Base-by-base conservation (phyloP, 495 filamentous ascomycete genomes). In the Hyaloscypha finlandica region DNA sequence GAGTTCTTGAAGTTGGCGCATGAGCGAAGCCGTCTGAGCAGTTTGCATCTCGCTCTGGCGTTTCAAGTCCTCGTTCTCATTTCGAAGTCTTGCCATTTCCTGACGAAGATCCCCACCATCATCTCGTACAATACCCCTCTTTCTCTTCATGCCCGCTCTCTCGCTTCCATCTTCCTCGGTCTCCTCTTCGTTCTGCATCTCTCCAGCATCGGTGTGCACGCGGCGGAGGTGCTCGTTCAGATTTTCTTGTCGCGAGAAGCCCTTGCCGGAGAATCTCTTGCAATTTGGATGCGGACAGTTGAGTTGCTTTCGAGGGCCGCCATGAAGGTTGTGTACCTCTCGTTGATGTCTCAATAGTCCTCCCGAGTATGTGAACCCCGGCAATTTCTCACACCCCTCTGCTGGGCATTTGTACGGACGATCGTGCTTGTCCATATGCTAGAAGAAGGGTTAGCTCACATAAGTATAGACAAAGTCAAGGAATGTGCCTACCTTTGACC, bases 341-440 rank as follows among this genome's bases (percentile, higher is more conserved):
- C 94, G 87, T 75, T 96, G 89, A 79, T 97, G 94, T 4, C 94
- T 86, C 9, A 93, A 77, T 2, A 97, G 85, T 11, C 94, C 94
- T 25, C 94, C 94, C 0, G 89, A 92, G 76, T 97, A 97, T 16
- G 94, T 97, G 79, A 97, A 97, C 22, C 94, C 94, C 68, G 90
- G 90, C 0, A 97, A 84, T 69, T 96, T 96, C 68, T 93, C 91
- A 75, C 94, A 97, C 22, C 86, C 87, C 19, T 83, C 81, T 31
- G 90, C 86, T 30, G 77, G 77, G 76, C 94, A 97, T 66, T 92
- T 90, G 78, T 96, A 97, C 0, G 94, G 94, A 20, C 94, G 83
- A 63, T 94, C 92, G 74, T 97, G 94, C 77, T 97, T 97, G 80
- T 97, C 94, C 92, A 96, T 96, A 76, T 97, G 94, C 79, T 97